Percentiles rank a stretch among this genome's conserved stretches.
Conservation (phyloP, 2,329 filamentous ascomycete genomes). For the Monosporascus sp. region DNA sequence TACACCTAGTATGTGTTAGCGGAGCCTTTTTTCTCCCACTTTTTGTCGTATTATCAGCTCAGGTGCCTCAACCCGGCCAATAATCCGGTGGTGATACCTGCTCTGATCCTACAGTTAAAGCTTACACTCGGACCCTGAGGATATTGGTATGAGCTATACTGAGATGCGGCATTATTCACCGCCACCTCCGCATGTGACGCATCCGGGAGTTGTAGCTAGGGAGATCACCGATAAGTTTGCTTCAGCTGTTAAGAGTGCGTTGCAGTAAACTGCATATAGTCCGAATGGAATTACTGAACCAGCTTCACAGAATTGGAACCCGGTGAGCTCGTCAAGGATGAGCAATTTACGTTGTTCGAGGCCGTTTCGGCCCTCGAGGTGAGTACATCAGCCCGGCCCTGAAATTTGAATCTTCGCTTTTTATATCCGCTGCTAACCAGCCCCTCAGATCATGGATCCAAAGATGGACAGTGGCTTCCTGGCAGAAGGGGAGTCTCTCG, state of each 20-base stretch:
- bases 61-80: background rate
- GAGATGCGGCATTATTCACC: background rate
- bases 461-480: slow-evolving; percentile 98
- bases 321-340: slow-evolving; percentile 90
- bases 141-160: background rate
- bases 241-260: background rate
- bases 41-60: background rate
- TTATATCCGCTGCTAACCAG: slow-evolving; percentile 1
- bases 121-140: background rate
- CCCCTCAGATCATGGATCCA: slow-evolving; percentile 83
- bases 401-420: too few relatives aligned
- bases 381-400: slow-evolving; percentile 19
- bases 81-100: too few relatives aligned
- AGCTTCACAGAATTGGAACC: slow-evolving; percentile 58
- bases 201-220: background rate
- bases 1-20: too few relatives aligned
- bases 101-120: too few relatives aligned
- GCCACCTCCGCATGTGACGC: background rate
- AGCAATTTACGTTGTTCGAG: slow-evolving; percentile 88
- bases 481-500: slow-evolving; percentile 70
- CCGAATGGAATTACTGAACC: slow-evolving; percentile 17
- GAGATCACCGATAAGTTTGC: background rate
- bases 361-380: slow-evolving; percentile 81
- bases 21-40: too few relatives aligned
- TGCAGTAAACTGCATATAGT: background rate